Conservation (phyloP, 2,329 filamentous ascomycete genomes). For the Colletotrichum navitas region DNA sequence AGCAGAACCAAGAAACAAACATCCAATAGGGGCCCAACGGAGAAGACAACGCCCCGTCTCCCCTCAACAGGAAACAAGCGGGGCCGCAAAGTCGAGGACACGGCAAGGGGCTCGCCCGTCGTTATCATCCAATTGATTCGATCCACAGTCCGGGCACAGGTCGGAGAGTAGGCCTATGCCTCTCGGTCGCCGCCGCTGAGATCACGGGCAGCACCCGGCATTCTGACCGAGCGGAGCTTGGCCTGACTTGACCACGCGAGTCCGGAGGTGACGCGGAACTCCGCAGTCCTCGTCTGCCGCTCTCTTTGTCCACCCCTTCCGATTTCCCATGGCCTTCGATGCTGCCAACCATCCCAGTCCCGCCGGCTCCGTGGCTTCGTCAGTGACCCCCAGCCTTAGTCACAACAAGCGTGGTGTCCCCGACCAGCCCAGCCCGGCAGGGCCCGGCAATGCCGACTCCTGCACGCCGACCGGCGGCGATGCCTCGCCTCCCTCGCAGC, state of each 20-base stretch:
- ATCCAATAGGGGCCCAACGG: neutral
- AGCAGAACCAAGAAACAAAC: constrained; percentile 15
- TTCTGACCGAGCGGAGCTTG: constrained; percentile 30
- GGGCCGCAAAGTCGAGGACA: neutral
- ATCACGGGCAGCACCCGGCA: constrained; percentile 34
- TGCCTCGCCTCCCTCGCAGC: constrained; percentile 31
- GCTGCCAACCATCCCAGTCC: constrained; percentile 41
- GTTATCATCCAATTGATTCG: constrained; percentile 4
- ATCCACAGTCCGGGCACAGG: constrained; percentile 14
- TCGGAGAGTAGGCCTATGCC: constrained; percentile 16
- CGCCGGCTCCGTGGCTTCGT: constrained; percentile 39
- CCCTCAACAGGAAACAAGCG: constrained; percentile 16
- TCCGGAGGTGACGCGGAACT: neutral
- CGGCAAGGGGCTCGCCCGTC: constrained; percentile 15
- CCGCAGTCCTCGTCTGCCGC: neutral
- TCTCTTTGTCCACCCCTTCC: neutral
- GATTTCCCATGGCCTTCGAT: constrained; percentile 40
- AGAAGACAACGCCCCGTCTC: neutral
- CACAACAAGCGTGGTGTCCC: constrained; percentile 31
- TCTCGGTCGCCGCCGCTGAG: constrained; percentile 16
- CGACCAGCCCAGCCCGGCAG: constrained; percentile 34
- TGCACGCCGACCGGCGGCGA: constrained; percentile 7
- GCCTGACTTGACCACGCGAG: constrained; percentile 10
- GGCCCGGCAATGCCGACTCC: constrained; percentile 27
- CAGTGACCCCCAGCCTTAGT: constrained; percentile 25